These are phyloP conservation scores for Penicillium sp. DNA, from an alignment of 2,329 filamentous ascomycete genomes.

Conservation along the genomic window DNA sequence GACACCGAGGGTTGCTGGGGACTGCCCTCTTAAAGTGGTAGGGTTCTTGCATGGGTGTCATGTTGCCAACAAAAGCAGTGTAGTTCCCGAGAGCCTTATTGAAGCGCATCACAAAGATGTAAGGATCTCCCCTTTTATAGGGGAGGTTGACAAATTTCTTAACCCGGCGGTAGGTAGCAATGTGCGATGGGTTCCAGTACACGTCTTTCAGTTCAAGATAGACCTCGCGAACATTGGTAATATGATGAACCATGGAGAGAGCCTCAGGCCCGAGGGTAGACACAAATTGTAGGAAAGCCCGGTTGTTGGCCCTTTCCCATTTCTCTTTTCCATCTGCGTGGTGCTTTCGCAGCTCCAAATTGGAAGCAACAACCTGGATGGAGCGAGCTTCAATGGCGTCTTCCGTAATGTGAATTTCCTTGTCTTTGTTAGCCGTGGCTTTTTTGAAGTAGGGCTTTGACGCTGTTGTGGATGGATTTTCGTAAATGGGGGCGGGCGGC, in stretches of 20 bases:
- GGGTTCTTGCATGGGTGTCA: background rate
- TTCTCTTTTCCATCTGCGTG: background rate
- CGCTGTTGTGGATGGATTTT: background rate
- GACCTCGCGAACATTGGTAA: background rate
- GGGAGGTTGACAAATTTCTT: background rate
- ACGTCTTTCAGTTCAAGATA: background rate
- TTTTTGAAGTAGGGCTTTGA: background rate
- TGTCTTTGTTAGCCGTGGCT: background rate
- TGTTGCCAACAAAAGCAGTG: background rate
- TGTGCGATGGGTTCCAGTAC: background rate
- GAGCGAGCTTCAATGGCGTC: background rate
- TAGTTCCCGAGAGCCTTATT: background rate
- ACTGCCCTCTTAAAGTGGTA: background rate
- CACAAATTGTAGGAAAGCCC: background rate
- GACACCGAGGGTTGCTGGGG: too few species aligned
- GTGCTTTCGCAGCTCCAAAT: background rate
- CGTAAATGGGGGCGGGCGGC: background rate
- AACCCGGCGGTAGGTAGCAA: background rate
- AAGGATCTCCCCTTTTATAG: background rate
- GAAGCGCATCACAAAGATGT: background rate
- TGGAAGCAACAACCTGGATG: background rate
- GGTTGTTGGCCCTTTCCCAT: background rate
- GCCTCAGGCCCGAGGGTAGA: background rate
- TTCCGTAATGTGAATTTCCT: background rate
- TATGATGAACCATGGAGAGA: background rate